phyloP scores from a whole-genome alignment of 306 rosid genomes.

The Pueraria montana region DNA sequence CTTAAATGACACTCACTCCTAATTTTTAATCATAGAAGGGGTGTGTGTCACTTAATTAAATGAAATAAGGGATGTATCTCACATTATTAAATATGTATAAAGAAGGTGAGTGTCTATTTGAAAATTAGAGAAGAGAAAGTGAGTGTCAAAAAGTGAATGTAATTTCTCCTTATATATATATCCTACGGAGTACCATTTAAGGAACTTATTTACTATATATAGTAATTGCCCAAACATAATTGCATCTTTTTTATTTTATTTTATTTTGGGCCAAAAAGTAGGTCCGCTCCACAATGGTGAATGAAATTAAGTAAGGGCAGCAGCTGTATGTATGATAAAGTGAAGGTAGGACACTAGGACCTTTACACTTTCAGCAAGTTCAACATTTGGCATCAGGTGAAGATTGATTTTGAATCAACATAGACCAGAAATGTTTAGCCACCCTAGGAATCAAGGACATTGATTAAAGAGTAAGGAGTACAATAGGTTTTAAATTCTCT shows the following conservation, averaged over 20 bases:
- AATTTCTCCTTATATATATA: no score
- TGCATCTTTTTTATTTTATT: background rate
- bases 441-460: conserved; percentile 2
- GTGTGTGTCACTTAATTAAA: no score
- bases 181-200: background rate
- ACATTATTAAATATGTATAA: no score
- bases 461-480: background rate
- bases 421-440: conserved; percentile 13
- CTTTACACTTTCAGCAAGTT: conserved; percentile 5
- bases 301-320: background rate
- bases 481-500: background rate
- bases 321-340: background rate
- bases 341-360: background rate
- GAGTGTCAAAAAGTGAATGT: no score
- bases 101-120: no score
- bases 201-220: background rate
- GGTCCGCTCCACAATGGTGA: background rate
- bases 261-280: background rate
- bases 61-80: no score
- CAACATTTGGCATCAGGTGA: background rate
- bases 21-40: no score
- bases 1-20: background rate
- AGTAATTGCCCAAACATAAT: background rate
- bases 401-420: background rate
- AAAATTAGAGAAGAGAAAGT: no score